Conservation (phyloP, 1,284 basidiomycete species). For the Rugosomyces carneus region DNA sequence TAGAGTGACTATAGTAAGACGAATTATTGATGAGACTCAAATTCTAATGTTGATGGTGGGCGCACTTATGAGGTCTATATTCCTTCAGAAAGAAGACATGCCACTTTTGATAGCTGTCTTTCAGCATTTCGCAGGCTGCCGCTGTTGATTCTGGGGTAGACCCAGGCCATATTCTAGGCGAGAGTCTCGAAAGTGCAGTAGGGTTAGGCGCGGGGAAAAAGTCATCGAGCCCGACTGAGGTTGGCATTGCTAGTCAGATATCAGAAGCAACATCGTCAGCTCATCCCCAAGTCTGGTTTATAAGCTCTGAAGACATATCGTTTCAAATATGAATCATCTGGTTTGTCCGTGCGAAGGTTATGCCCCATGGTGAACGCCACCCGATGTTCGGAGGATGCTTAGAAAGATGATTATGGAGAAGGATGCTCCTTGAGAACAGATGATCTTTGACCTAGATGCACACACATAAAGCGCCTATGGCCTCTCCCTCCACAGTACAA, state of each 20-base stretch:
- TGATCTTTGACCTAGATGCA: too few species aligned
- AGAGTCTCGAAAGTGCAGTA: conserved; percentile 25
- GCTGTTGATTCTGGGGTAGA: conserved; percentile 38
- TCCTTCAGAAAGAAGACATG: conserved; percentile 55
- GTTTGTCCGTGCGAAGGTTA: background rate
- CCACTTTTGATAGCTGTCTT: conserved; percentile 49
- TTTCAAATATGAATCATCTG: background rate
- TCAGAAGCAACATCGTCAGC: background rate
- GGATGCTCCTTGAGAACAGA: too few species aligned
- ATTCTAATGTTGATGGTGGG: background rate
- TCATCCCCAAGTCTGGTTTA: background rate
- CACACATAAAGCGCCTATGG: too few species aligned
- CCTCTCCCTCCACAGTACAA: too few species aligned
- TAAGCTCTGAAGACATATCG: background rate
- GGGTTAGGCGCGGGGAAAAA: conserved; percentile 32
- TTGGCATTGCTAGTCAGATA: background rate
- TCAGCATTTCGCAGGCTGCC: conserved; percentile 37
- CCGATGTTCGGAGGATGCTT: too few species aligned
- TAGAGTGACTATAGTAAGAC: conserved; percentile 27
- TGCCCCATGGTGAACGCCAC: too few species aligned
- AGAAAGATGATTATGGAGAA: too few species aligned
- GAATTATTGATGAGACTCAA: background rate
- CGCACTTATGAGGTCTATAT: conserved; percentile 50
- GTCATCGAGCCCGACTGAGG: conserved; percentile 17
- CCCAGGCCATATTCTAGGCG: conserved; percentile 39